Evolutionary conservation across 2,329 filamentous ascomycete species (phyloP).

Genomic region (Sporothrix dimorphospora): DNA sequence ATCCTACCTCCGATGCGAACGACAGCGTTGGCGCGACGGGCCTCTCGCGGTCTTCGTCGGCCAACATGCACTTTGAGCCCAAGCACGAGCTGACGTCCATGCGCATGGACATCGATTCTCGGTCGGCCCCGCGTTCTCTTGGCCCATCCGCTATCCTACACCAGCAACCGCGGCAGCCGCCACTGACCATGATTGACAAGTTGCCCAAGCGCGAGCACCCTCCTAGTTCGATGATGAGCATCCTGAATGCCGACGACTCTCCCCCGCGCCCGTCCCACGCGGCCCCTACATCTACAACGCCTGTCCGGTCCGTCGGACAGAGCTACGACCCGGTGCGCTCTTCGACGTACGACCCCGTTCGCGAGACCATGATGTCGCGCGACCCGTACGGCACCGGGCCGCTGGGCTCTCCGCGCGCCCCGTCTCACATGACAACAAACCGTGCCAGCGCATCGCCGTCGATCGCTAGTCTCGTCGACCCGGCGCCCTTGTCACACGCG

Average conservation of each 20-base stretch:
- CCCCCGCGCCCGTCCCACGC: slow-evolving; percentile 46
- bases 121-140: slow-evolving; percentile 37
- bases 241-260: slow-evolving; percentile 57
- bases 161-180: slow-evolving; percentile 32
- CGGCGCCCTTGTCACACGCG: slow-evolving; percentile 47
- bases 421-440: slow-evolving; percentile 57
- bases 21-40: slow-evolving; percentile 1
- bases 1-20: background rate
- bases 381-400: slow-evolving; percentile 52
- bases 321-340: slow-evolving; percentile 89
- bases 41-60: slow-evolving; percentile 27
- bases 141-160: slow-evolving; percentile 34
- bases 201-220: slow-evolving; percentile 56
- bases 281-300: slow-evolving; percentile 42
- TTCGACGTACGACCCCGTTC: slow-evolving; percentile 67
- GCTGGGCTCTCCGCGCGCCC: slow-evolving; percentile 56
- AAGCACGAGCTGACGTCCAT: slow-evolving; percentile 46
- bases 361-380: slow-evolving; percentile 62
- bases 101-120: slow-evolving; percentile 42
- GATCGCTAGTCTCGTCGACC: slow-evolving; percentile 87
- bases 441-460: slow-evolving; percentile 88
- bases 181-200: slow-evolving; percentile 44
- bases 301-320: slow-evolving; percentile 70
- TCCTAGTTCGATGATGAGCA: slow-evolving; percentile 58
- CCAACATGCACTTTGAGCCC: slow-evolving; percentile 28